A percentile compares a stretch with the other conserved stretches of the same genome.
These are phyloP conservation scores for Cetraspora pellucida DNA, from an alignment of 192 early-diverging fungal species.

Conservation along the genomic window DNA sequence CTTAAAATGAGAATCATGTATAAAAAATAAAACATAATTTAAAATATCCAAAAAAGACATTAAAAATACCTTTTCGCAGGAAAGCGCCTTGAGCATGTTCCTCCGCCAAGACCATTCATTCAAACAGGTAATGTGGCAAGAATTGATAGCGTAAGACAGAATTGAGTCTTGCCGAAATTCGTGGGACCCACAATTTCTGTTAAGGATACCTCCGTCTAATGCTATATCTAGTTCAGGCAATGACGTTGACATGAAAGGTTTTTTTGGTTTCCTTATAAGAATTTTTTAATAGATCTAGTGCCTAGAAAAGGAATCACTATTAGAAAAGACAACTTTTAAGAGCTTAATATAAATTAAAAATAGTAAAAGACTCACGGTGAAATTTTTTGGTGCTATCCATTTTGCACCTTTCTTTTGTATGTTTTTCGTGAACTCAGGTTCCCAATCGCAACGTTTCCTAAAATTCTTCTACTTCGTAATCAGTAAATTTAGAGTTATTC, in stretches of 20 bases:
- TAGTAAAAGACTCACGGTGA: not conserved
- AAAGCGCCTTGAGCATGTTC: conserved; percentile 27
- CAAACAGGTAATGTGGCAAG: no score
- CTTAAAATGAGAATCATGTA: not conserved
- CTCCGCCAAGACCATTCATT: conserved; percentile 26
- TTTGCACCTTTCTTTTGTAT: no score
- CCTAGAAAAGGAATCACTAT: not conserved
- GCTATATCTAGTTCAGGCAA: conserved; percentile 18
- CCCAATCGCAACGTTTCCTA: no score
- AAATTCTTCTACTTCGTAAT: no score
- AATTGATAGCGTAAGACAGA: conserved; percentile 26
- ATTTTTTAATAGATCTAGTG: not conserved
- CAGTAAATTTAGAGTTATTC: no score
- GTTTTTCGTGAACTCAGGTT: no score
- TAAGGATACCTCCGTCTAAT: conserved; percentile 27
- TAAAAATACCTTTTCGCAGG: conserved; percentile 8
- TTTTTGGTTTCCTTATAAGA: not conserved
- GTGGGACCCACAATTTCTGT: conserved; percentile 29
- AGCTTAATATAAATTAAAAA: not conserved
- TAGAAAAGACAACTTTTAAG: not conserved
- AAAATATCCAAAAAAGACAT: no score
- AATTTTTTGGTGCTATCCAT: no score
- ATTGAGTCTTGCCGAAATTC: conserved; percentile 17
- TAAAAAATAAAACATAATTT: no score
- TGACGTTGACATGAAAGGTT: conserved; percentile 24